Evolutionary conservation across 306 rosid genomes (phyloP).

Genomic region (Vicia sativa): DNA sequence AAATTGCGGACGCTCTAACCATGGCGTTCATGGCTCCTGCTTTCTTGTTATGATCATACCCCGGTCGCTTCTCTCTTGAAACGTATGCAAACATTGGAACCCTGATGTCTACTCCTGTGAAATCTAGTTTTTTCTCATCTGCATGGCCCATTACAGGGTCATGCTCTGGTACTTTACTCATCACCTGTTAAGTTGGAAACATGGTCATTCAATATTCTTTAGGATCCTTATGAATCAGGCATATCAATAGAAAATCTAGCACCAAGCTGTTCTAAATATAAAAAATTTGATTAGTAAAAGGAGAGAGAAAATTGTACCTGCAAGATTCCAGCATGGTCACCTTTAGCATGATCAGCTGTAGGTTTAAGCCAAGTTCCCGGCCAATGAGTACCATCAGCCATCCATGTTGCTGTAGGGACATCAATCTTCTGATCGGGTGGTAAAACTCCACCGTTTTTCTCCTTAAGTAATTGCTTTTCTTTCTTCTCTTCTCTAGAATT

Average conservation of each 20-base stretch:
- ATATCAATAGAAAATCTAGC: too few relatives aligned
- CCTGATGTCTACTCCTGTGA: conserved; percentile 76
- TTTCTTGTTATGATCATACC: conserved; percentile 84
- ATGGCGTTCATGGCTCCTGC: conserved; percentile 93
- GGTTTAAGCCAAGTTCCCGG: conserved; percentile 76
- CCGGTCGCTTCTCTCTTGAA: conserved; percentile 82
- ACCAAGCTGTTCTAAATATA: background rate
- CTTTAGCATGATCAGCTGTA: conserved; percentile 65
- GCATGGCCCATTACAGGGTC: conserved; percentile 64
- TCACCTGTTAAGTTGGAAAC: conserved; percentile 33
- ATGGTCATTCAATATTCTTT: background rate
- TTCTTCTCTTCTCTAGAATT: conserved; percentile 62
- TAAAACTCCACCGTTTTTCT: conserved; percentile 56
- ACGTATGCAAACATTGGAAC: conserved; percentile 87
- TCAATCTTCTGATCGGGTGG: conserved; percentile 39
- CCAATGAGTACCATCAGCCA: conserved; percentile 95
- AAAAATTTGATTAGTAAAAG: background rate
- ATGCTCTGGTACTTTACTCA: conserved; percentile 68
- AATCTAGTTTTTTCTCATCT: conserved; percentile 67
- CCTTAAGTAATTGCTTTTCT: conserved; percentile 57
- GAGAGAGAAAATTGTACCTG: conserved; percentile 49
- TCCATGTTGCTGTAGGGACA: conserved; percentile 70
- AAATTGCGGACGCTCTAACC: conserved; percentile 85
- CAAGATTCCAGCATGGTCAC: conserved; percentile 91
- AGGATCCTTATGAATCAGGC: too few relatives aligned